Percentiles rank a stretch among this genome's conserved stretches.
Conservation (phyloP, 441 rosid genomes). For the Populus hybrid region DNA sequence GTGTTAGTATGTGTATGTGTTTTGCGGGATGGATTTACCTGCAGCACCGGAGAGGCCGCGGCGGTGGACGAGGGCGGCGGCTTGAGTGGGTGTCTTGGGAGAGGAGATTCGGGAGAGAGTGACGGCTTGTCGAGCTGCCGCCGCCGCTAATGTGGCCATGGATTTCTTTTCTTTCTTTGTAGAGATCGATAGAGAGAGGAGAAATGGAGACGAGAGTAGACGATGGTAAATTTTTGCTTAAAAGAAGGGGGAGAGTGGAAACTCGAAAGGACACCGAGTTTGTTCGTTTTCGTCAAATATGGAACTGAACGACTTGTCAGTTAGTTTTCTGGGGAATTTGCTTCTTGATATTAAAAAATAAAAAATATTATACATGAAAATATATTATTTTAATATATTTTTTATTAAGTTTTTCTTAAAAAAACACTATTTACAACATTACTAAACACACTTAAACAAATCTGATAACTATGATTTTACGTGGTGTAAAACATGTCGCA, state of each 20-base stretch:
- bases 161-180: slow-evolving; percentile 1
- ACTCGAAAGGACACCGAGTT: no score
- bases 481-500: no score
- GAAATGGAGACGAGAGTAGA: not conserved
- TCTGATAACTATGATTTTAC: no score
- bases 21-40: slow-evolving; percentile 36
- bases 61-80: slow-evolving; percentile 54
- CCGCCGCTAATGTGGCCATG: slow-evolving; percentile 47
- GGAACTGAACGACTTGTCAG: no score
- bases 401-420: no score
- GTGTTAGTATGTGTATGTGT: not conserved
- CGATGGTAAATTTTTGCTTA: not conserved
- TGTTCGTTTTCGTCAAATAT: no score
- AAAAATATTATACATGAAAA: no score
- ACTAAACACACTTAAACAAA: no score
- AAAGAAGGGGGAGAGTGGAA: not conserved
- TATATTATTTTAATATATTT: no score
- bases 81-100: slow-evolving; percentile 29
- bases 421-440: no score
- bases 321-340: no score
- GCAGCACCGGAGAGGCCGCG: slow-evolving; percentile 85
- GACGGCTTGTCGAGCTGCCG: slow-evolving; percentile 52
- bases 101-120: slow-evolving; percentile 41
- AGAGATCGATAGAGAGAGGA: slow-evolving; percentile 6
- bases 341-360: no score